These are phyloP conservation scores for Pyricularia pennisetigena DNA, from an alignment of 2,329 filamentous ascomycete genomes.

Conservation along the genomic window DNA sequence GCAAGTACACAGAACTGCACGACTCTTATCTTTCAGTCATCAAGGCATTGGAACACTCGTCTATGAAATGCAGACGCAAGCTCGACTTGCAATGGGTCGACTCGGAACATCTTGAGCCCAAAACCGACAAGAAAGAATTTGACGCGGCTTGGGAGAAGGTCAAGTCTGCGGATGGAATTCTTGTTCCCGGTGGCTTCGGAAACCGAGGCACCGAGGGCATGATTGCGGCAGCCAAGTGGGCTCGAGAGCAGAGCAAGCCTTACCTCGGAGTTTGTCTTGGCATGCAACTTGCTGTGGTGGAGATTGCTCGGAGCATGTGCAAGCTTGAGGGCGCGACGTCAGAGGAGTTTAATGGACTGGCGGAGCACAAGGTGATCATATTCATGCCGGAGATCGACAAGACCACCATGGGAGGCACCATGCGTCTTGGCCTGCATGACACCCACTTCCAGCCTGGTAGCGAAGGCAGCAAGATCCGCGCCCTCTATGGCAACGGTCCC, in stretches of 20 bases:
- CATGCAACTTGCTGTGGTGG: slow-evolving; percentile 88
- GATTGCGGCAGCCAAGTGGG: slow-evolving; percentile 80
- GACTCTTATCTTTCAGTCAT: slow-evolving; percentile 71
- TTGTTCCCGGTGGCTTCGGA: slow-evolving; percentile 73
- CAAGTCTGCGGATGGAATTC: slow-evolving; percentile 56
- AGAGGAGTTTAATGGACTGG: slow-evolving; percentile 43
- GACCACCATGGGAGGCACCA: slow-evolving; percentile 66
- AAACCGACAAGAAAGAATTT: slow-evolving; percentile 54
- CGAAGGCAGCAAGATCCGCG: slow-evolving; percentile 62
- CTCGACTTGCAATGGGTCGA: slow-evolving; percentile 80
- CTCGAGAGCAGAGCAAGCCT: slow-evolving; percentile 68
- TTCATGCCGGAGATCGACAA: slow-evolving; percentile 82
- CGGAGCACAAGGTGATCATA: slow-evolving; percentile 65
- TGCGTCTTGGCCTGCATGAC: slow-evolving; percentile 63
- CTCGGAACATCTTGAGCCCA: slow-evolving; percentile 69
- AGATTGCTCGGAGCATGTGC: slow-evolving; percentile 71
- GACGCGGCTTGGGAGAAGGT: slow-evolving; percentile 81
- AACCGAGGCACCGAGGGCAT: slow-evolving; percentile 78
- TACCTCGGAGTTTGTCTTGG: slow-evolving; percentile 88
- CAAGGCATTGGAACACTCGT: slow-evolving; percentile 83
- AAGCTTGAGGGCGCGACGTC: slow-evolving; percentile 46
- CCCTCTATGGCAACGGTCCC: slow-evolving; percentile 49
- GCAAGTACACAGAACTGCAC: slow-evolving; percentile 79
- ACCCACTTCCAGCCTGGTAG: slow-evolving; percentile 60
- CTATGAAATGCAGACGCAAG: slow-evolving; percentile 76